Conservation (phyloP, 2,329 filamentous ascomycete species). For the Calonectria leucothoes region DNA sequence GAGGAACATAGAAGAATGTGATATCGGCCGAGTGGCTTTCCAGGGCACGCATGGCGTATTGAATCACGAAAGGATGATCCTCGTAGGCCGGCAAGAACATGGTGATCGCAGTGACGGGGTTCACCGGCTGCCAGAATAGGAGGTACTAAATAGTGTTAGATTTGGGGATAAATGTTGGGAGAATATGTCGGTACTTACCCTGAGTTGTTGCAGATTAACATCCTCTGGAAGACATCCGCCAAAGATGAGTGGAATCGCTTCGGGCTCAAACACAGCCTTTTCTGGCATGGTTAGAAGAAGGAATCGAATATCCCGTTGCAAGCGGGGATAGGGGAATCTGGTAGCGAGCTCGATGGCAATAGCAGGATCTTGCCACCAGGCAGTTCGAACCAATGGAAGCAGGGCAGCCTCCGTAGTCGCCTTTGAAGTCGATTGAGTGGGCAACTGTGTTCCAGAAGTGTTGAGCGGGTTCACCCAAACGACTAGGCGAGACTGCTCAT, state of each 20-base stretch:
- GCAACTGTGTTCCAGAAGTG: slow-evolving; percentile 57
- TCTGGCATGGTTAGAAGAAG: slow-evolving; percentile 86
- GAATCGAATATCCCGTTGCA: slow-evolving; percentile 82
- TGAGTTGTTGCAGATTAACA: slow-evolving; percentile 83
- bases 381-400: slow-evolving; percentile 77
- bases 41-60: slow-evolving; percentile 95
- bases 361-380: slow-evolving; percentile 87
- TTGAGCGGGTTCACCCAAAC: slow-evolving; percentile 92
- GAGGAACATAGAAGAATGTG: slow-evolving; percentile 98
- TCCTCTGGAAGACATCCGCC: slow-evolving; percentile 81
- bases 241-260: slow-evolving; percentile 85
- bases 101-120: slow-evolving; percentile 91
- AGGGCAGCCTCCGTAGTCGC: slow-evolving; percentile 58
- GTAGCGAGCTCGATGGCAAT: slow-evolving; percentile 87
- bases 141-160: slow-evolving; percentile 71
- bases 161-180: background rate
- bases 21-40: slow-evolving; percentile 97
- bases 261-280: slow-evolving; percentile 82
- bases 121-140: slow-evolving; percentile 91
- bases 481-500: slow-evolving; percentile 83
- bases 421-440: slow-evolving; percentile 55
- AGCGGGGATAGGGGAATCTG: slow-evolving; percentile 80
- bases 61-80: slow-evolving; percentile 92
- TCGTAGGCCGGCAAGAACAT: slow-evolving; percentile 93
- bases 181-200: slow-evolving; percentile 60